phyloP scores from a whole-genome alignment of 2,329 filamentous ascomycete species.

The Sordariomycetes sp. region DNA sequence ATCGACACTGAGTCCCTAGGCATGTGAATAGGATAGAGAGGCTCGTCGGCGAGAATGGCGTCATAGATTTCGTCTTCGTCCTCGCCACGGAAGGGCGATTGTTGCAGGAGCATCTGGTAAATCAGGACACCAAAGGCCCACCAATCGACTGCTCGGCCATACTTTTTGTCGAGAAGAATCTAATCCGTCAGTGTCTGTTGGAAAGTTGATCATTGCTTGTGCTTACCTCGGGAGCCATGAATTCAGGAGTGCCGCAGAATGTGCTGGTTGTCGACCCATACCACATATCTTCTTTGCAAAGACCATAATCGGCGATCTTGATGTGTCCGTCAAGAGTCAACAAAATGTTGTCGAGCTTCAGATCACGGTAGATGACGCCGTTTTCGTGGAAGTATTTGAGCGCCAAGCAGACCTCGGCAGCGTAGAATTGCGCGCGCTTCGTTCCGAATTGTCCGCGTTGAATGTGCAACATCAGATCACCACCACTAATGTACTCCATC shows the following conservation, averaged over 20 bases:
- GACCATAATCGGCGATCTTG: constrained; percentile 96
- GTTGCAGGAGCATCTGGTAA: constrained; percentile 98
- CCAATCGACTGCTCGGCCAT: constrained; percentile 95
- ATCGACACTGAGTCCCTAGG: constrained; percentile 95
- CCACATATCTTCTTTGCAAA: constrained; percentile 99
- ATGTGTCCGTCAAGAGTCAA: constrained; percentile 93
- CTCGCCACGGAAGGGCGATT: constrained; percentile 96
- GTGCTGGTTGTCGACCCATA: constrained; percentile 94
- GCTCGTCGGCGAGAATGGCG: constrained; percentile 93
- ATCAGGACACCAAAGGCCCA: constrained; percentile 99
- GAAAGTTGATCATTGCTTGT: neutral
- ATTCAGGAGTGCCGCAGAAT: constrained; percentile 98
- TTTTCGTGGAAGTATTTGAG: constrained; percentile 99
- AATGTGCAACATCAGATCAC: constrained; percentile 98
- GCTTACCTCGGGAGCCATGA: constrained; percentile 93
- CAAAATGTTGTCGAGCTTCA: constrained; percentile 90
- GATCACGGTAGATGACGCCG: constrained; percentile 94
- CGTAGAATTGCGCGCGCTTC: constrained; percentile 97
- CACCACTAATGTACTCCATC: constrained; percentile 98
- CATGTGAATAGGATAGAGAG: constrained; percentile 98
- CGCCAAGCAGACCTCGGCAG: constrained; percentile 91
- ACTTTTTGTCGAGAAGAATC: constrained; percentile 98
- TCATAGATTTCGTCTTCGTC: constrained; percentile 99
- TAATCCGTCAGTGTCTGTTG: constrained; percentile 21
- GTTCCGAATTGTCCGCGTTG: constrained; percentile 93